These are phyloP conservation scores for Leccinellum rugosiceps DNA, from an alignment of 768 basidiomycete species.

Conservation along the genomic window DNA sequence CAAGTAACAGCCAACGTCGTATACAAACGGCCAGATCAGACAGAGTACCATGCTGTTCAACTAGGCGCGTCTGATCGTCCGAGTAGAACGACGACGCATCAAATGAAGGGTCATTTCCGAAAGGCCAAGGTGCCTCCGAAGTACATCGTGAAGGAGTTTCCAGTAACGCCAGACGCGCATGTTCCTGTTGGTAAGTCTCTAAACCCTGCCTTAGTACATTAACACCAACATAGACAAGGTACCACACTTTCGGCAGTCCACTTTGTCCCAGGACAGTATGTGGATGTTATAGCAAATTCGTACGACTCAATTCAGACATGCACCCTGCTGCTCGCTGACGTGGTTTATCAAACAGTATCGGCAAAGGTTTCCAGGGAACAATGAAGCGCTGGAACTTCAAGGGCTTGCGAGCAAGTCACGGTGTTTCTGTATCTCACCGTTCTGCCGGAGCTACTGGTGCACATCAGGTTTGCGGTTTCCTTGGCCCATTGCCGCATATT, in stretches of 20 bases:
- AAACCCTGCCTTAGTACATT: background rate
- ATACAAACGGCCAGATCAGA: slow-evolving; percentile 59
- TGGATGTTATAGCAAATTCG: slow-evolving; percentile 91
- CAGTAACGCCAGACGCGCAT: slow-evolving; percentile 85
- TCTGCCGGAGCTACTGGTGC: slow-evolving; percentile 91
- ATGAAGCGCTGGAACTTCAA: slow-evolving; percentile 98
- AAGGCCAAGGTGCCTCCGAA: slow-evolving; percentile 83
- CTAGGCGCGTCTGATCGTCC: slow-evolving; percentile 80
- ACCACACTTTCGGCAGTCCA: slow-evolving; percentile 88
- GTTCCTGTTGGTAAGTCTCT: slow-evolving; percentile 73
- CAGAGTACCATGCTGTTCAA: slow-evolving; percentile 89
- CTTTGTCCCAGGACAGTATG: slow-evolving; percentile 95
- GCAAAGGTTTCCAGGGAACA: slow-evolving; percentile 94
- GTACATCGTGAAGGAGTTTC: slow-evolving; percentile 82
- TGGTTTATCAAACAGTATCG: slow-evolving; percentile 57
- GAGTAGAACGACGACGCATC: slow-evolving; percentile 65
- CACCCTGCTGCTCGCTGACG: slow-evolving; percentile 5
- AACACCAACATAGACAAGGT: slow-evolving; percentile 42
- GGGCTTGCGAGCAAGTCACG: slow-evolving; percentile 90
- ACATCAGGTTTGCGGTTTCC: slow-evolving; percentile 67
- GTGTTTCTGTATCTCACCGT: slow-evolving; percentile 93
- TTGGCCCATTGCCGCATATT: background rate
- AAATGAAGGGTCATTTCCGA: slow-evolving; percentile 87
- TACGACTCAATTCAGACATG: slow-evolving; percentile 37
- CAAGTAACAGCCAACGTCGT: slow-evolving; percentile 82